Evolutionary conservation across 495 filamentous ascomycete species (phyloP).

Genomic region (Daldinia decipiens): DNA sequence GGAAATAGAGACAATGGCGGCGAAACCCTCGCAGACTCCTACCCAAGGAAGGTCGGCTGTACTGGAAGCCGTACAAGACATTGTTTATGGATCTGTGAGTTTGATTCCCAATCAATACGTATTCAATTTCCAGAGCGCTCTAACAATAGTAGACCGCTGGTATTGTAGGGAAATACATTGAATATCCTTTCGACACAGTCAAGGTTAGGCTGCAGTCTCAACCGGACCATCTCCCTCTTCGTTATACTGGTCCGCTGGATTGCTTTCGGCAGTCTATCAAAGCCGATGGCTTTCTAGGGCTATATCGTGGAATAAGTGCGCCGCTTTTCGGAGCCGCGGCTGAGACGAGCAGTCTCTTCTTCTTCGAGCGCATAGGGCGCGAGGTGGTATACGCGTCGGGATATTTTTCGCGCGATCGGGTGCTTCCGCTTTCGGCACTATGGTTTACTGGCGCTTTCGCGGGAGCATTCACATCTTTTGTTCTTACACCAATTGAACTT

Average conservation of each 20-base stretch:
- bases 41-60: constrained; percentile 58
- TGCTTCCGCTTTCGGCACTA: constrained; percentile 76
- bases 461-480: constrained; percentile 88
- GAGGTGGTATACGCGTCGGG: constrained; percentile 65
- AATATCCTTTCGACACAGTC: constrained; percentile 98
- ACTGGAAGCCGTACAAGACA: constrained; percentile 79
- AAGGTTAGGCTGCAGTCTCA: constrained; percentile 87
- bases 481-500: constrained; percentile 94
- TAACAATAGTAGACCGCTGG: constrained; percentile 72
- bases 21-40: constrained; percentile 36
- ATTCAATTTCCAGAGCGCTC: background rate
- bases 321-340: constrained; percentile 91
- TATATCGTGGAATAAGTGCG: constrained; percentile 94
- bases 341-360: constrained; percentile 94
- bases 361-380: constrained; percentile 77
- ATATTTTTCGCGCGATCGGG: constrained; percentile 60
- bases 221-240: constrained; percentile 81
- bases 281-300: constrained; percentile 76
- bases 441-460: constrained; percentile 81
- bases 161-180: constrained; percentile 92
- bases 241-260: constrained; percentile 88
- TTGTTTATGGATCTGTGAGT: constrained; percentile 85
- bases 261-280: constrained; percentile 88
- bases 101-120: constrained; percentile 13
- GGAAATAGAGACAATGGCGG: constrained; percentile 39